A percentile compares a stretch with the other conserved stretches of the same genome.
Evolutionary conservation across 345 rosid species (phyloP).

Genomic region (Excoecaria cochinchinensis): DNA sequence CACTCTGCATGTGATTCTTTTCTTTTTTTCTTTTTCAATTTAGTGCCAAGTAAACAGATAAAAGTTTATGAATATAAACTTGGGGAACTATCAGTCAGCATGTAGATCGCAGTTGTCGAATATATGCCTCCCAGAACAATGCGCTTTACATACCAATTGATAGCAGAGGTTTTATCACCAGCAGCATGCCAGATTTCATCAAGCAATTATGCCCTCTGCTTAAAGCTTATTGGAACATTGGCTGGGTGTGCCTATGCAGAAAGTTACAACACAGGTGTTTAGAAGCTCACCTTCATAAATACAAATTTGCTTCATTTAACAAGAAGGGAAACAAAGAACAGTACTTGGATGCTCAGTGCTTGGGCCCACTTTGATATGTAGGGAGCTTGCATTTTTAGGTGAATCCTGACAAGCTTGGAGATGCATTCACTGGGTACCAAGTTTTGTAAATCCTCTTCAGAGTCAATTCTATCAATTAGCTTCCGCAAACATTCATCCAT

Average conservation of each 20-base stretch:
- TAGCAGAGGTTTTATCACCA: constrained; percentile 67
- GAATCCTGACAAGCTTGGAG: constrained; percentile 63
- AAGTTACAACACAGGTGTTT: not conserved
- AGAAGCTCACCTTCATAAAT: not conserved
- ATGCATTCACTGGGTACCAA: constrained; percentile 65
- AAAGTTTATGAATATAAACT: constrained; percentile 39
- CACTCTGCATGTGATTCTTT: not conserved
- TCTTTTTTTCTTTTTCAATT: not conserved
- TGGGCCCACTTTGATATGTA: constrained; percentile 91
- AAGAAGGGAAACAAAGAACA: not conserved
- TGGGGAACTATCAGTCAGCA: constrained; percentile 71
- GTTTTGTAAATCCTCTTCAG: constrained; percentile 49
- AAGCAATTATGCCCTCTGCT: constrained; percentile 80
- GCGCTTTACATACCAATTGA: constrained; percentile 91
- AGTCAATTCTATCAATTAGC: constrained; percentile 68
- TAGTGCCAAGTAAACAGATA: not conserved
- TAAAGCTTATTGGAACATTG: constrained; percentile 75
- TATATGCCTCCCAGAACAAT: constrained; percentile 89
- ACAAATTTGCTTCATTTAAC: not conserved
- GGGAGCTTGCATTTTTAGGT: constrained; percentile 86
- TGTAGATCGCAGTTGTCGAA: constrained; percentile 93
- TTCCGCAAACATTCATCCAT: constrained; percentile 83
- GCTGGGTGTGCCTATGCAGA: constrained; percentile 67
- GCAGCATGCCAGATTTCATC: constrained; percentile 92
- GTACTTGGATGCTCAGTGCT: constrained; percentile 91